These are phyloP conservation scores for Pseudogymnoascus sp. DNA, from an alignment of 2,329 filamentous ascomycete genomes.

Conservation along the genomic window DNA sequence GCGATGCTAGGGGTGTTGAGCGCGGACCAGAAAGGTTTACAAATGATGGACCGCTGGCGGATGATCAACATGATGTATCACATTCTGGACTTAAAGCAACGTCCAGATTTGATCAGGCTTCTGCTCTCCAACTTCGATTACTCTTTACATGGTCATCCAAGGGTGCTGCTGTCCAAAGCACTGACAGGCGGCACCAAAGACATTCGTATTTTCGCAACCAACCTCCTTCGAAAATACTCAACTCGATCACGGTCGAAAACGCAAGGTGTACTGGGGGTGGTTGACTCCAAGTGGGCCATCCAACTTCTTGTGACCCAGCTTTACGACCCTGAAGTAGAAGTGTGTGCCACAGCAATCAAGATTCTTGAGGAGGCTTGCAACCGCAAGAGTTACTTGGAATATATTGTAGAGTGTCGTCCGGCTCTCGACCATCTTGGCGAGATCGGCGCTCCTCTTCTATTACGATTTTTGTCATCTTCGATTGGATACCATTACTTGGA, in stretches of 20 bases:
- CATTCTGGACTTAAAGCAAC: constrained; percentile 83
- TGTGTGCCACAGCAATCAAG: constrained; percentile 92
- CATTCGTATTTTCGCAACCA: constrained; percentile 84
- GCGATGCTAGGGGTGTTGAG: constrained; percentile 84
- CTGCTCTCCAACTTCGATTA: constrained; percentile 91
- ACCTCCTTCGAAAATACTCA: constrained; percentile 79
- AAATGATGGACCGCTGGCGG: constrained; percentile 90
- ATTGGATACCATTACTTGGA: constrained; percentile 97
- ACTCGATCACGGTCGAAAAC: constrained; percentile 42
- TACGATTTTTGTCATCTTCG: constrained; percentile 90
- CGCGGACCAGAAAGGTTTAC: constrained; percentile 71
- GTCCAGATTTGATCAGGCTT: constrained; percentile 83
- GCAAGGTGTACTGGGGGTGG: constrained; percentile 36
- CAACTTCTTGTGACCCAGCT: constrained; percentile 94
- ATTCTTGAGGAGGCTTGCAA: constrained; percentile 98
- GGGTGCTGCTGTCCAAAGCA: constrained; percentile 88
- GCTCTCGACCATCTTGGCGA: constrained; percentile 93
- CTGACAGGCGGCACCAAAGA: constrained; percentile 86
- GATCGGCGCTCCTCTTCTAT: constrained; percentile 84
- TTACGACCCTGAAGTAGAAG: constrained; percentile 94
- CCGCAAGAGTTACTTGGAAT: constrained; percentile 81
- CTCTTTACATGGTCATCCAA: constrained; percentile 75
- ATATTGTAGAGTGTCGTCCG: constrained; percentile 91
- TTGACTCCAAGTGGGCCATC: constrained; percentile 90
- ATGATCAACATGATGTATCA: constrained; percentile 99